Evolutionary conservation across 1,284 basidiomycete genomes (phyloP).

Genomic region (Puccinia coronata): DNA sequence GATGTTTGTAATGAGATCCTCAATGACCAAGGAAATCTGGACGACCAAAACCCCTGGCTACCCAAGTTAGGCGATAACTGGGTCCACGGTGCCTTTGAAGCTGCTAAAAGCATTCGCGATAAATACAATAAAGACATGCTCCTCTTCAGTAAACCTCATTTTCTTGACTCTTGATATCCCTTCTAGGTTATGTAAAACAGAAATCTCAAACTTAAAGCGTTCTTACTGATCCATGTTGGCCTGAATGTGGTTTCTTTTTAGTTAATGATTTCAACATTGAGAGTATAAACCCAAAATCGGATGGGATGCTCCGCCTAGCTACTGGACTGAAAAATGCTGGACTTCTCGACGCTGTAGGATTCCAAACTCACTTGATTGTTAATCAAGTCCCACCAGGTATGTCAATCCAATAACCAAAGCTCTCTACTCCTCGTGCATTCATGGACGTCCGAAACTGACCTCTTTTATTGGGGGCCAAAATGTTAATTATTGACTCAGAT

Average conservation of each 20-base stretch:
- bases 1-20: conserved; percentile 22
- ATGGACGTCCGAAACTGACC: neutral
- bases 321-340: neutral
- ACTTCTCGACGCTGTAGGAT: conserved; percentile 30
- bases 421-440: no score
- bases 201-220: no score
- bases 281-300: conserved; percentile 3
- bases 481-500: neutral
- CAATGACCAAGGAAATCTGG: neutral
- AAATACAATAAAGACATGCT: neutral
- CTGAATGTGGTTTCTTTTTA: neutral
- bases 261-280: conserved; percentile 27
- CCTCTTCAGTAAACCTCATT: neutral
- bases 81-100: neutral
- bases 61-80: neutral
- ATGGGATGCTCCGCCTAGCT: neutral
- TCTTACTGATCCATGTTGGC: no score
- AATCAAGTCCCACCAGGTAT: conserved; percentile 14
- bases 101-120: neutral
- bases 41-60: neutral
- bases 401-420: neutral
- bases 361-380: conserved; percentile 21
- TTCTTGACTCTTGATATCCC: neutral
- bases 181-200: neutral
- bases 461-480: neutral